phyloP scores from a whole-genome alignment of 1,284 basidiomycete genomes.

The Cutaneotrichosporon sp. region DNA sequence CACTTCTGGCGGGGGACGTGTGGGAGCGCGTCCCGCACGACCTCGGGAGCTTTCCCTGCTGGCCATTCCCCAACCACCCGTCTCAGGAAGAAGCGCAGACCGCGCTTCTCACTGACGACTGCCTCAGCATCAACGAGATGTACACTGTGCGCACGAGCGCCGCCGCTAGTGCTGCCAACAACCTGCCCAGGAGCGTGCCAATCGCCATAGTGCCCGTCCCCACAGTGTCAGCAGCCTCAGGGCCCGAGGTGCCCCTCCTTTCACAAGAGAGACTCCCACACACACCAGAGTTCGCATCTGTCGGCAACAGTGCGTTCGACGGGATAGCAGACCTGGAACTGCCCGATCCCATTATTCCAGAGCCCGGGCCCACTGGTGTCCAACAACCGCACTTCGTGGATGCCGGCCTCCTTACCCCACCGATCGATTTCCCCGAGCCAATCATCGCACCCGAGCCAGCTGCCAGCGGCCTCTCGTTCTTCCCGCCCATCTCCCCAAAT shows the following conservation, averaged over 20 bases:
- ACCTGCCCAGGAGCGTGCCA: background rate
- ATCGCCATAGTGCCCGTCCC: background rate
- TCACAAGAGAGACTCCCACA: background rate
- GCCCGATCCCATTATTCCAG: background rate
- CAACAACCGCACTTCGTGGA: background rate
- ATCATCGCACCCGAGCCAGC: background rate
- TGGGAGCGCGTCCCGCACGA: constrained; percentile 9
- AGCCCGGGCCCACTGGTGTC: background rate
- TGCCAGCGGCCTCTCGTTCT: background rate
- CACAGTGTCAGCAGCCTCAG: too few relatives aligned
- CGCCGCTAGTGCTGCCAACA: background rate
- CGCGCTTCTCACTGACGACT: background rate
- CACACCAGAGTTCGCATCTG: background rate
- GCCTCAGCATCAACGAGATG: background rate
- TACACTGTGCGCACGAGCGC: background rate
- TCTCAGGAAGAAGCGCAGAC: background rate
- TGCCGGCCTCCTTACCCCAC: background rate
- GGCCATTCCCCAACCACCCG: background rate
- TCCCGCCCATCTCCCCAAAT: background rate
- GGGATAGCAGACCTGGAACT: background rate
- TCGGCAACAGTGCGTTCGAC: background rate
- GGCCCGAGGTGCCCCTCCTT: background rate
- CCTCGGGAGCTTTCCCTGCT: background rate
- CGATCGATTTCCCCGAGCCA: background rate
- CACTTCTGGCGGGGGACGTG: background rate